These are phyloP conservation scores for Odontarrhena argentea DNA, from an alignment of 345 rosid species.

Conservation along the genomic window DNA sequence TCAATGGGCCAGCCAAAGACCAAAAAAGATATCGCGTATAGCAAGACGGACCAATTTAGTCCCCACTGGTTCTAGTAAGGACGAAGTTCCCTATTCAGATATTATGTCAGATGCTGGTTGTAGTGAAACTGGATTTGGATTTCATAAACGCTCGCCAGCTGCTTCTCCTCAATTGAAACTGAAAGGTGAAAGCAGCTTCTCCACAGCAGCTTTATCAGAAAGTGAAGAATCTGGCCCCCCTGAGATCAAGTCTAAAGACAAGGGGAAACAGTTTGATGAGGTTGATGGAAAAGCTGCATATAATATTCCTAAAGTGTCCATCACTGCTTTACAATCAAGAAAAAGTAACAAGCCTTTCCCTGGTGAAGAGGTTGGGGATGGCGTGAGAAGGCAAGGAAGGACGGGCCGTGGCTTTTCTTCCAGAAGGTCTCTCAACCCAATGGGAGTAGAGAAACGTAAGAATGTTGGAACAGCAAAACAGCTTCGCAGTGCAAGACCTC, in stretches of 20 bases:
- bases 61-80: constrained; percentile 74
- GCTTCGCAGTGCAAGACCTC: constrained; percentile 70
- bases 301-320: constrained; percentile 65
- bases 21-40: constrained; percentile 78
- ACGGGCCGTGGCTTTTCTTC: constrained; percentile 70
- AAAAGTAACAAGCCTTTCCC: constrained; percentile 67
- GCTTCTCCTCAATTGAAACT: constrained; percentile 58
- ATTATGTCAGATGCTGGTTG: constrained; percentile 64
- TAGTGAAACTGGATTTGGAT: constrained; percentile 66
- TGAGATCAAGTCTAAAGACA: constrained; percentile 75
- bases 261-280: constrained; percentile 70
- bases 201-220: constrained; percentile 78
- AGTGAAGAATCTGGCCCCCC: constrained; percentile 88
- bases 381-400: constrained; percentile 84
- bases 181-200: constrained; percentile 68
- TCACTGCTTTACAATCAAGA: constrained; percentile 59
- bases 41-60: constrained; percentile 82
- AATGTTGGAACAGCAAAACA: constrained; percentile 85
- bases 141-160: constrained; percentile 57
- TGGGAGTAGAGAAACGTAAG: constrained; percentile 61
- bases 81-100: constrained; percentile 65
- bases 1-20: constrained; percentile 87
- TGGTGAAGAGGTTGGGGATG: constrained; percentile 78
- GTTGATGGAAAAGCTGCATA: constrained; percentile 71
- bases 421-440: constrained; percentile 64